These are phyloP conservation scores for Eucalyptus sp. DNA, from an alignment of 345 rosid species.

Conservation along the genomic window DNA sequence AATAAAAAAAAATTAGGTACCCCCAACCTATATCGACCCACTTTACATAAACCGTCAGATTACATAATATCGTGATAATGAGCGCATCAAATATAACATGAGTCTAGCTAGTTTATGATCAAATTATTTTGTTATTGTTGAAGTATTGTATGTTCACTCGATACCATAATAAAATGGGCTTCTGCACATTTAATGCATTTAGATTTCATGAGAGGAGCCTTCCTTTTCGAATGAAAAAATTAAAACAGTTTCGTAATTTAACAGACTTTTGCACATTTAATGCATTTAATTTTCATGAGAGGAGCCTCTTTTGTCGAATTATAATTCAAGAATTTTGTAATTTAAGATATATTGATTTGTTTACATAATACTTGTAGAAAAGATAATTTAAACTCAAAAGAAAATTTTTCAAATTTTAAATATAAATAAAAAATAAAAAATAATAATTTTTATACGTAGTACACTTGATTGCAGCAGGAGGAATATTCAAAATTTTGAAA, in stretches of 20 bases:
- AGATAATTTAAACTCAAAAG: neutral
- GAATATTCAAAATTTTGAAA: neutral
- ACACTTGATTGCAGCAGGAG: neutral
- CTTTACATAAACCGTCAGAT: neutral
- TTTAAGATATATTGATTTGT: neutral
- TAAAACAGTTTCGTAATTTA: neutral
- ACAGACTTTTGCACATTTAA: neutral
- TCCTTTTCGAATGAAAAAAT: neutral
- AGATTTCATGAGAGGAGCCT: neutral
- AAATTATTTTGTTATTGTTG: neutral
- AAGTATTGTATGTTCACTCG: neutral
- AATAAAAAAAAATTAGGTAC: neutral
- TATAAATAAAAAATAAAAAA: neutral
- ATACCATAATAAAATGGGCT: neutral
- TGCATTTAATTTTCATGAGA: neutral
- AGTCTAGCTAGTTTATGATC: neutral
- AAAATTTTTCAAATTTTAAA: fast-evolving
- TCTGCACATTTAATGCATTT: neutral
- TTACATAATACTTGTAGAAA: neutral
- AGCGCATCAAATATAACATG: neutral
- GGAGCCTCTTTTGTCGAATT: neutral
- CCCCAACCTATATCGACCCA: neutral
- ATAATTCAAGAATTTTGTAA: neutral
- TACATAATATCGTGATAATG: neutral
- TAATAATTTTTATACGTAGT: neutral